Evolutionary conservation across 257 asterid species (phyloP), one percentile per base, ranked within the genome.

Genomic region (Ilex aquifolium): DNA sequence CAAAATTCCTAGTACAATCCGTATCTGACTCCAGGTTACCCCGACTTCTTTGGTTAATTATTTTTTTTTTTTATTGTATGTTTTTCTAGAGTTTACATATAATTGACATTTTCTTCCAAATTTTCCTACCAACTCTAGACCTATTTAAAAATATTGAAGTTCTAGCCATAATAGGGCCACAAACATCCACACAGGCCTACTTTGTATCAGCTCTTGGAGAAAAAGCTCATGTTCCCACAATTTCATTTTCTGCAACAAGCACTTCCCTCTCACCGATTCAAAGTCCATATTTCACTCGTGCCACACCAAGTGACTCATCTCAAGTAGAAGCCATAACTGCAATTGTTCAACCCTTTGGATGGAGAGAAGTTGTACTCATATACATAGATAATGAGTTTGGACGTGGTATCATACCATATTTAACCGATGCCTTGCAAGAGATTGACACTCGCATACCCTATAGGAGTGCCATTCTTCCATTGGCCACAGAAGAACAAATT

Each of bases 241-340:
- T 79, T 32, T 79, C 85, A 5, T 81, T 73, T 60, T 69, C 85
- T 0, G 85, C 88, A 49, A 71, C 85, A 10, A 79, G 81, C 21
- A 85, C 88, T 27, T 66, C 76, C n/a, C 85, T 79, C 27, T 64
- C 79, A 1, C 55, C 77, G 0, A 61, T 51, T 13, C 69, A 56
- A 15, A 76, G 66, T 50, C 74, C 77, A 7, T 82, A 71, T 8
- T 79, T 79, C 56, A 5, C 76, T 27, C 82, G 81, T 0, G 67
- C 81, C 13, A 64, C 82, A 12, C 66, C 63, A 1, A 52, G 31
- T 10, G 84, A 78, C 49, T 74, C 72, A 0, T 68, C 74, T n/a
- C 84, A 78, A 71, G 70, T 46, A 15, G 44, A 57, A n/a, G 63
- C 39, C 7, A 44, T 57, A 3, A 57, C 36, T 48, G 32, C 61